These are phyloP conservation scores for Neurospora hispaniola DNA, from an alignment of 495 filamentous ascomycete genomes.

Conservation along the genomic window DNA sequence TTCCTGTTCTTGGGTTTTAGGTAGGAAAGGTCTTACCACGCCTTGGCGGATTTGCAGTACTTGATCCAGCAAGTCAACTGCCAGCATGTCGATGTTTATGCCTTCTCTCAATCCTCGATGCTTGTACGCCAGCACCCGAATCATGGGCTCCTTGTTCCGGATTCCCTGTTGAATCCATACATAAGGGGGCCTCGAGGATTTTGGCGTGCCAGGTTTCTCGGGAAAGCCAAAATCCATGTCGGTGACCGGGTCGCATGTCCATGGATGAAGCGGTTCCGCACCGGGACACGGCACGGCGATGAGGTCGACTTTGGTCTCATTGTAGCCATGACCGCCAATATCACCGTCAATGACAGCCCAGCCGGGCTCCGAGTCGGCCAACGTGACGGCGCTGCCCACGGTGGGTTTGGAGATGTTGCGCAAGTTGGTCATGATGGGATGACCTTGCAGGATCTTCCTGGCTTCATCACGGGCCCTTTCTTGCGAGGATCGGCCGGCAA, in stretches of 20 bases:
- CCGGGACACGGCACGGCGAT: conserved; percentile 37
- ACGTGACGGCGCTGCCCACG: not conserved
- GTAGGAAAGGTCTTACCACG: conserved; percentile 11
- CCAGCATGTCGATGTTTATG: conserved; percentile 38
- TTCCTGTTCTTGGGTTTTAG: not conserved
- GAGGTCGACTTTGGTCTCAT: conserved; percentile 37
- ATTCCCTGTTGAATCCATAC: conserved; percentile 34
- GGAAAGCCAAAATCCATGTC: conserved; percentile 24
- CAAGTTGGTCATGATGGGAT: not conserved
- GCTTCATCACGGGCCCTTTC: conserved; percentile 11
- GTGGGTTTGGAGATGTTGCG: not conserved
- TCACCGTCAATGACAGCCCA: conserved; percentile 34
- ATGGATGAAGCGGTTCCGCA: conserved; percentile 33
- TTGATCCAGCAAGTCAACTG: conserved; percentile 39
- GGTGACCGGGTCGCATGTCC: conserved; percentile 27
- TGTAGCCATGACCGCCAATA: conserved; percentile 29
- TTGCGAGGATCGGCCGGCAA: not conserved
- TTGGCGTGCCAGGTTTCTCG: conserved; percentile 7
- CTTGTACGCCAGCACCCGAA: conserved; percentile 45
- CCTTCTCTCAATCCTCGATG: conserved; percentile 40
- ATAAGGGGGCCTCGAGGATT: conserved; percentile 6
- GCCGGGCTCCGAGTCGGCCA: conserved; percentile 14
- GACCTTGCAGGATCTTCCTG: not conserved
- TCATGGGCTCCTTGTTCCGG: conserved; percentile 26
- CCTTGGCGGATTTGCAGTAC: conserved; percentile 29